Evolutionary conservation across 495 filamentous ascomycete species (phyloP).

Genomic region (Neurospora intermedia): DNA sequence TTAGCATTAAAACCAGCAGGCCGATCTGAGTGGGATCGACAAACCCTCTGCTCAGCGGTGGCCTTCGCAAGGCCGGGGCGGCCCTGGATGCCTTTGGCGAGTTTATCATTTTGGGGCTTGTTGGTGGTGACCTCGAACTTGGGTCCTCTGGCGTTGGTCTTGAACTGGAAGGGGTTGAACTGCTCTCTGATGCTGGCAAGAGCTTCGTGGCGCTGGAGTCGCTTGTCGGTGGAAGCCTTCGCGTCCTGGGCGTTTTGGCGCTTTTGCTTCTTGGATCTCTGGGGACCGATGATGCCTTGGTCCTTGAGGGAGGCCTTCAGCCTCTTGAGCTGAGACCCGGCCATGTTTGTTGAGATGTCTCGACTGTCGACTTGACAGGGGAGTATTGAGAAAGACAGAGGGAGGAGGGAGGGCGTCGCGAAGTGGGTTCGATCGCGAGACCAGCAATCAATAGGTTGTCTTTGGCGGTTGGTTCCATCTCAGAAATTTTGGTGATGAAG

Average conservation of each 20-base stretch:
- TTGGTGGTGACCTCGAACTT: constrained; percentile 70
- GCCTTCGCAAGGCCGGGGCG: constrained; percentile 78
- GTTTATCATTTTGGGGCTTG: constrained; percentile 37
- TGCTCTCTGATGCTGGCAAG: constrained; percentile 79
- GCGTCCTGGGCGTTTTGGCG: constrained; percentile 59
- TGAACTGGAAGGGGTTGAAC: constrained; percentile 96
- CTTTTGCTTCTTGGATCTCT: constrained; percentile 85
- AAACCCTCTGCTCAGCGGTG: constrained; percentile 73
- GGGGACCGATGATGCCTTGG: constrained; percentile 76
- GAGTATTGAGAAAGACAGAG: neutral
- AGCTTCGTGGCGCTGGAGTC: constrained; percentile 60
- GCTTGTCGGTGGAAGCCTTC: constrained; percentile 49
- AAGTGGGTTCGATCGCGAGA: neutral
- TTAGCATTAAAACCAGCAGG: neutral
- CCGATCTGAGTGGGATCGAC: constrained; percentile 15
- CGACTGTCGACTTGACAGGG: neutral
- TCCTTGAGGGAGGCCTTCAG: constrained; percentile 81
- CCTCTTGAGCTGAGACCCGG: constrained; percentile 91
- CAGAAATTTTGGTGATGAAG: constrained; percentile 22
- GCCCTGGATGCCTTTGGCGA: constrained; percentile 44
- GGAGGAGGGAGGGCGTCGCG: neutral
- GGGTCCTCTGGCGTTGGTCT: constrained; percentile 50
- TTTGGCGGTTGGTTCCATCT: neutral
- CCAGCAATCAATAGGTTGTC: neutral
- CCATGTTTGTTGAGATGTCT: constrained; percentile 46